phyloP scores from a whole-genome alignment of 441 rosid genomes.

The Mallotus japonicus region DNA sequence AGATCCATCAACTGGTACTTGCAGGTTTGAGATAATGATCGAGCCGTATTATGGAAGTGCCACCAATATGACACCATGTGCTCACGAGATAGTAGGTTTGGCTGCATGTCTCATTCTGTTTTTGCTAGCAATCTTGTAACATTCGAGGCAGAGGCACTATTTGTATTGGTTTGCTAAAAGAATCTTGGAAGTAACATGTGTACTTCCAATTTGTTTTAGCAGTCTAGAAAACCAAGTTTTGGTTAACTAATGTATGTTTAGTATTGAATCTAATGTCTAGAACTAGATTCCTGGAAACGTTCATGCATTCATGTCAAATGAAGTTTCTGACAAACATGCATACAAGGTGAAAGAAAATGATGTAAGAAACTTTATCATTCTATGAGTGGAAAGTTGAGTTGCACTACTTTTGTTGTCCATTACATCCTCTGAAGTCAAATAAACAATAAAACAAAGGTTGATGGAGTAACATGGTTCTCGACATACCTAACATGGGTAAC shows the following conservation, averaged over 20 bases:
- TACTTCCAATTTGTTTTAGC: neutral
- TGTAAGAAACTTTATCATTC: too few relatives aligned
- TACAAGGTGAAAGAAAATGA: too few relatives aligned
- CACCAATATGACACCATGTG: conserved; percentile 14
- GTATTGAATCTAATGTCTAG: neutral
- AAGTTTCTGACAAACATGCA: neutral
- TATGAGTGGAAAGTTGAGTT: too few relatives aligned
- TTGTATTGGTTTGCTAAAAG: conserved; percentile 21
- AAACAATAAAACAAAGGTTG: neutral
- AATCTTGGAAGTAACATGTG: conserved; percentile 2
- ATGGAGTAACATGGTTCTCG: neutral
- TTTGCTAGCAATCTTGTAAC: conserved; percentile 34
- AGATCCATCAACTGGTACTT: conserved; percentile 58
- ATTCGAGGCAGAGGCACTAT: conserved; percentile 17
- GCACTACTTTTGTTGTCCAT: too few relatives aligned
- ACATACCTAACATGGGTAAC: neutral
- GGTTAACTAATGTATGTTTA: conserved; percentile 4
- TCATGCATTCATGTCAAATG: neutral
- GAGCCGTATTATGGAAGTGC: conserved; percentile 67
- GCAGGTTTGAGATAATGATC: conserved; percentile 64
- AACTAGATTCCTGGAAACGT: conserved; percentile 4
- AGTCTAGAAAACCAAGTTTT: neutral
- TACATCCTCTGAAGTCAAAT: too few relatives aligned
- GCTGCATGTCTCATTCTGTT: conserved; percentile 31
- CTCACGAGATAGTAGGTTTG: conserved; percentile 20